Base-by-base conservation (phyloP, 225 moss, liverwort and hornwort species). In the Straminergon stramineum region DNA sequence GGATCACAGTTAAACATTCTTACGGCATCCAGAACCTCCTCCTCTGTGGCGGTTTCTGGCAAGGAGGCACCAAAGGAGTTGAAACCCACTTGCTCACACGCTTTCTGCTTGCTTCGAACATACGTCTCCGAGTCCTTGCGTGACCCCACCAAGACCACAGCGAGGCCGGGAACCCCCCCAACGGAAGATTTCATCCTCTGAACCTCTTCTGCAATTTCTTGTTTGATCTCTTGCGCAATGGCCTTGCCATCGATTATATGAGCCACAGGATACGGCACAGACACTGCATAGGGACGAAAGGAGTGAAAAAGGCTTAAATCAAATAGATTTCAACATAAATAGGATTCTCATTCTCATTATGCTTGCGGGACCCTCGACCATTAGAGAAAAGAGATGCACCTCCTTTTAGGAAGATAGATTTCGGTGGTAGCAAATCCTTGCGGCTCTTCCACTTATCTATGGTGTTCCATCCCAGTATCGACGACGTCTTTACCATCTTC, bases 71-170 rank as follows among this genome's bases (percentile, higher is more conserved):
- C 88, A 64, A 94, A 92, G 22, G 97, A 97, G 60, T 94, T 92
- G 85, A 98, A 92, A 24, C 98, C 97, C 82, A 97, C 98, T 93
- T 96, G 95, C 58, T 91, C 95, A 85, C 98, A 98, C 45, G 98
- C 97, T 90, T 84, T 96, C 84, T 92, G 92, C 91, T 98, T 98
- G 92, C 94, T 96, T 75, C 96, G 94, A 74, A 98, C 98, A 81
- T 98, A 98, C 34, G 96, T 97, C 89, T 95, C 93, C 31, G 98
- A 98, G 88, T 98, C 97, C 67, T 94, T 98, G 73, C 97, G 96
- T 23, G 92, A 94, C 77, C 98, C 98, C 35, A 98, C 97, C 87
- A 98, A 90, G 43, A 98, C 95, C 81, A 98, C 98, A 68, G 98
- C 98, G 62, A 98, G 92, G 28, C 98, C 98, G 9, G 98, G 98